Evolutionary conservation across 257 asterid species (phyloP).

Genomic region (Solanum dulcamara): DNA sequence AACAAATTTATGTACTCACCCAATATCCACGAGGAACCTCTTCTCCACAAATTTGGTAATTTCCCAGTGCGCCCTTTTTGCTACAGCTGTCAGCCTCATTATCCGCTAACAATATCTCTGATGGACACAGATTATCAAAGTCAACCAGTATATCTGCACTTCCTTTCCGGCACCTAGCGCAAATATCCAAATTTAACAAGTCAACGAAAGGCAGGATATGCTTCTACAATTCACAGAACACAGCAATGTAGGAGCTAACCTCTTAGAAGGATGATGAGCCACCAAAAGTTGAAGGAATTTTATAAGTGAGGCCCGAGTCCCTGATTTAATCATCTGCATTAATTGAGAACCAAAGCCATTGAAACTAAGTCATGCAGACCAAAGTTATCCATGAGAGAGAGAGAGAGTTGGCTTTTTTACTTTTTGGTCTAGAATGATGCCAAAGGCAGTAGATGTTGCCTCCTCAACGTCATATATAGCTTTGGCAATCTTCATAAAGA

Average conservation of each 20-base stretch:
- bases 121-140: slow-evolving; percentile 49
- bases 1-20: slow-evolving; percentile 35
- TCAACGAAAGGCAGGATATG: not conserved
- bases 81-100: slow-evolving; percentile 20
- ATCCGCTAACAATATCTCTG: slow-evolving; percentile 15
- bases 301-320: slow-evolving; percentile 51
- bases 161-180: slow-evolving; percentile 85
- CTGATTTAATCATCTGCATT: slow-evolving; percentile 72
- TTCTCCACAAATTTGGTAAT: slow-evolving; percentile 73
- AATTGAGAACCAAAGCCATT: not conserved
- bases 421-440: slow-evolving; percentile 61
- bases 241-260: slow-evolving; percentile 24
- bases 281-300: slow-evolving; percentile 84
- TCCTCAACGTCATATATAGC: slow-evolving; percentile 93
- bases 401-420: slow-evolving; percentile 16
- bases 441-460: slow-evolving; percentile 76
- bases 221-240: not conserved
- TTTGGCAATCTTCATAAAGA: slow-evolving; percentile 50
- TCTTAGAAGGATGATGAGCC: slow-evolving; percentile 91
- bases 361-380: not conserved
- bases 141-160: slow-evolving; percentile 83
- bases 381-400: not conserved
- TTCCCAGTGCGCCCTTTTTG: slow-evolving; percentile 25
- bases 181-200: not conserved
- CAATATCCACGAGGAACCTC: slow-evolving; percentile 96